Base-by-base conservation (phyloP, 2,329 filamentous ascomycete species). In the Pseudocercospora cruenta region DNA sequence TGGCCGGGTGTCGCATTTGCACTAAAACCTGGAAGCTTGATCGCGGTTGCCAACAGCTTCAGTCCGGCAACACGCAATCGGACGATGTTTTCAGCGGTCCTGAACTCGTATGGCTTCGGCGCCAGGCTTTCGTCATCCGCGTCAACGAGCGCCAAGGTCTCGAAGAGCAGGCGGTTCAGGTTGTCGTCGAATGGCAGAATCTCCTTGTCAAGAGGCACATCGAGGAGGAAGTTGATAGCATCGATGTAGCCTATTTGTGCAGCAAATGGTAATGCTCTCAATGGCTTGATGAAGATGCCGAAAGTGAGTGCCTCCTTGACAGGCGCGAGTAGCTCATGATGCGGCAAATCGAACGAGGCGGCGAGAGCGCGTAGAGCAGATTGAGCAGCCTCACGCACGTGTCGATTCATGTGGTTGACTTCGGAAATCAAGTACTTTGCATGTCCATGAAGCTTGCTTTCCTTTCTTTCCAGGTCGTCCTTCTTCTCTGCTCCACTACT, bases 221-320 rank as follows among this genome's bases (percentile, higher is more conserved):
- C 90, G 82, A 99, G 87, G 76, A 96, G 96, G 79, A 96, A 99
- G 0, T 93, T 97, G 76, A 99, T 93, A 0, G 95, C 95, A 77
- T 99, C 96, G 72, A 99, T 97, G 76, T 96, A 98, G 3, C 95
- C 96, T 71, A 99, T 99, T 80, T 99, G 96, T 2, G 93, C 94
- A 4, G 92, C 86, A 76, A 99, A 99, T 0, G 95, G 95, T 67
- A 99, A 82, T 0, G 95, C 96, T 67, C 95, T 88, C 21, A 99
- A 81, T 14, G 95, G 95, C 78, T 99, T 99, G 71, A 92, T 92
- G 82, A 95, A 99, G 57, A 99, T 97, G 0, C 94, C 93, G 66
- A 90, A 86, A n/a, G 98, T 83, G 39, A 98, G 86, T 33, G 93
- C 87, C 66, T 98, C 94, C 79, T 95, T 96, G 73, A 96, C 92